Evolutionary conservation across 768 basidiomycete genomes (phyloP), one percentile per base, ranked within the genome.

Genomic region (Boletus speciosus): DNA sequence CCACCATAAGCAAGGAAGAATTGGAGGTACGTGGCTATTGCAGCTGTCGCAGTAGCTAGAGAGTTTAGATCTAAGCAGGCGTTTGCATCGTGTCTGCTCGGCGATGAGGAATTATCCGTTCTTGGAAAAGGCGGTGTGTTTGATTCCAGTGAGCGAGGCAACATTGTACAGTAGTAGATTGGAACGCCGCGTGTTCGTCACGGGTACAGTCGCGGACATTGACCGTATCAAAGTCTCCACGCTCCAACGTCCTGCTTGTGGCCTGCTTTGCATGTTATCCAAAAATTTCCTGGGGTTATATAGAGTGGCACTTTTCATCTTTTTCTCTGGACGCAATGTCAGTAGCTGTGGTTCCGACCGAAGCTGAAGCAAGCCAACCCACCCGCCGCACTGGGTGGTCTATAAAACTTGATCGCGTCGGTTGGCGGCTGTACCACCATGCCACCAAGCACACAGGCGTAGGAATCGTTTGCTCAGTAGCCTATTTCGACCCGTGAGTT

Each of bases 401-500:
- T 37, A 40, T 54, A 9, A 58, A 41, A 11, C 34, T 71, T 31
- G 48, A 62, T 29, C 51, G 46, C 42, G 63, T 66, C n/a, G 70
- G 64, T 19, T 57, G 56, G 56, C 64, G 64, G 11, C 57, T 79
- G 23, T 64, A 73, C 42, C 75, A 77, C 60, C 88, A 90, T 66
- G 71, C 77, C 27, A 77, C 73, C 51, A 83, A 76, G 61, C 89
- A 90, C 66, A 80, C 82, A 3, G 93, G 93, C 5, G 84, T 91
- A 42, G 93, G 93, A n/a, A 74, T 93, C 44, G 82, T 95, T 25
- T 92, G 90, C 58, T 81, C 88, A 9, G 90, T 94, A 9, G 93
- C 92, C 1, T 95, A 94, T 70, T 90, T 91, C 64, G 90, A 92
- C 64, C 90, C 90, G 84, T 90, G 61, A 66, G 86, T 76, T 16